A percentile compares a stretch with the other conserved stretches of the same genome.
These are phyloP conservation scores for Amphicarpaea edgeworthii DNA, from an alignment of 306 rosid genomes.

Conservation along the genomic window DNA sequence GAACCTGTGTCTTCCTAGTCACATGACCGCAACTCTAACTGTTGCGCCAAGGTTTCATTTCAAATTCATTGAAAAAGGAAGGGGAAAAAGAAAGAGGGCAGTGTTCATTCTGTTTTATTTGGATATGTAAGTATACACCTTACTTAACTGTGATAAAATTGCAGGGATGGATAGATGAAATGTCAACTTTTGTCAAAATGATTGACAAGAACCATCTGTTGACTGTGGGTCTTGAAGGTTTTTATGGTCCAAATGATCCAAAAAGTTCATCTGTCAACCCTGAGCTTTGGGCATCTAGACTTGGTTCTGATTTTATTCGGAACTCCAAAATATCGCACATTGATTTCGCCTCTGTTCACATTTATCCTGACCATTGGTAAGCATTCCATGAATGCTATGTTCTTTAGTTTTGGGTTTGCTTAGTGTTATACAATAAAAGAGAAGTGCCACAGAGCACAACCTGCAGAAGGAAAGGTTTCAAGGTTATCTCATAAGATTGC, in stretches of 20 bases:
- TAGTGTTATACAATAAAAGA: slow-evolving; percentile 8
- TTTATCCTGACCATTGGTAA: slow-evolving; percentile 97
- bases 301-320: slow-evolving; percentile 91
- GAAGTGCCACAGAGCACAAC: neutral
- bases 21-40: neutral
- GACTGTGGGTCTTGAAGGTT: slow-evolving; percentile 94
- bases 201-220: slow-evolving; percentile 92
- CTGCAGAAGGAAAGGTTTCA: slow-evolving; percentile 26
- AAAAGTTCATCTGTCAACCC: slow-evolving; percentile 80
- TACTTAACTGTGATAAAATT: slow-evolving; percentile 42
- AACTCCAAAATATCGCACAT: slow-evolving; percentile 70
- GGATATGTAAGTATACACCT: slow-evolving; percentile 27
- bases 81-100: neutral
- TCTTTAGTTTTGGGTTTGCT: slow-evolving; percentile 11
- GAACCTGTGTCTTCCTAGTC: neutral
- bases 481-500: slow-evolving; percentile 14
- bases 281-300: slow-evolving; percentile 91
- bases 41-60: neutral
- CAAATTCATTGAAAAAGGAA: neutral
- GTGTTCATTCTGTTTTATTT: neutral
- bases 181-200: slow-evolving; percentile 82
- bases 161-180: slow-evolving; percentile 98
- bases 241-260: slow-evolving; percentile 89
- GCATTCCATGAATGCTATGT: slow-evolving; percentile 33
- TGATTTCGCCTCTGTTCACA: slow-evolving; percentile 92